A percentile compares a stretch with the other conserved stretches of the same genome.
These are phyloP conservation scores for Podospora conica DNA, from an alignment of 495 filamentous ascomycete genomes.

Conservation along the genomic window DNA sequence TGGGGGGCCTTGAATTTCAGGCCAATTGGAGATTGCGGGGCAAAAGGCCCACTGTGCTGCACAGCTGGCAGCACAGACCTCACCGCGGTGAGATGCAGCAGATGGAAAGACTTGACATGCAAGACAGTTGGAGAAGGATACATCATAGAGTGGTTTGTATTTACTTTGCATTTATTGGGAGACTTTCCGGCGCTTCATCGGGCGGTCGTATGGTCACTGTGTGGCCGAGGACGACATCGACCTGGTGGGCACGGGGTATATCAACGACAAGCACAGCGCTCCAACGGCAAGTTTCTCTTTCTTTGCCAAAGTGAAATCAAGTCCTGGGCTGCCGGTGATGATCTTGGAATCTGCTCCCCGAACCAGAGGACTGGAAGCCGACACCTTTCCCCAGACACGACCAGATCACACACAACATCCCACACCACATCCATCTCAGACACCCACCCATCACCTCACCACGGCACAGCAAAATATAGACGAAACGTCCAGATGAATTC, in stretches of 20 bases:
- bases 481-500: not conserved
- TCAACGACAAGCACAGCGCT: no score
- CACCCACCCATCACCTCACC: not conserved
- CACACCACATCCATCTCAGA: not conserved
- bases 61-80: not conserved
- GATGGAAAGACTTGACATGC: not conserved
- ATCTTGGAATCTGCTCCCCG: no score
- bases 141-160: not conserved
- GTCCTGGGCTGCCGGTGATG: no score
- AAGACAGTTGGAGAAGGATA: not conserved
- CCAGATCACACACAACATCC: not conserved
- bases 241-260: no score
- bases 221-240: no score
- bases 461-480: not conserved
- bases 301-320: no score
- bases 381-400: no score
- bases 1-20: constrained; percentile 16
- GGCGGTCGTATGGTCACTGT: no score
- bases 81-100: not conserved
- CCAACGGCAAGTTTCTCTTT: no score
- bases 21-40: constrained; percentile 8
- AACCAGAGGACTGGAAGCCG: no score
- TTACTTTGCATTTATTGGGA: no score
- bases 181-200: no score
- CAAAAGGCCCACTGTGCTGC: not conserved